phyloP scores from a whole-genome alignment of 2,329 filamentous ascomycete genomes.

The Parascedosporium putredinis region DNA sequence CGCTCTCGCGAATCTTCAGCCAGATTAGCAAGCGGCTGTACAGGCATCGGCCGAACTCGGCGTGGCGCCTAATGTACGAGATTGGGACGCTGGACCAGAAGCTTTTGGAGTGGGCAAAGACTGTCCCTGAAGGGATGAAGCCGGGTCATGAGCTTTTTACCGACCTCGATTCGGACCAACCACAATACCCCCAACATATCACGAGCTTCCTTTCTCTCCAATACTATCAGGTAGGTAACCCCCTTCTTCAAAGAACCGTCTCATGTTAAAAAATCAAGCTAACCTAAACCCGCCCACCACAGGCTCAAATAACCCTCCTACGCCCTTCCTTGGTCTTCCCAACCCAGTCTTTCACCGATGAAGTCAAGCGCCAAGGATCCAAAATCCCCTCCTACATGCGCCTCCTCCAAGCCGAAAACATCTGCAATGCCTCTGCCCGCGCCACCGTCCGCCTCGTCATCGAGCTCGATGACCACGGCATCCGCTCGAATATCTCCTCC shows the following conservation, averaged over 20 bases:
- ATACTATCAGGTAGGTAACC: neutral
- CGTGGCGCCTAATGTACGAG: neutral
- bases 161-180: neutral
- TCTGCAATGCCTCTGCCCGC: neutral
- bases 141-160: neutral
- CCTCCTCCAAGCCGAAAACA: neutral
- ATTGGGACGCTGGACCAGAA: neutral
- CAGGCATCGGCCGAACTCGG: neutral
- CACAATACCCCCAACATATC: neutral
- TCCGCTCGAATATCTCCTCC: neutral
- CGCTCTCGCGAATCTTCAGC: neutral
- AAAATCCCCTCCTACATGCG: neutral
- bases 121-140: neutral
- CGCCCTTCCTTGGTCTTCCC: conserved; percentile 1
- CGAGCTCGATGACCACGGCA: neutral
- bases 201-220: neutral
- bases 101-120: neutral
- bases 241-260: too few relatives aligned
- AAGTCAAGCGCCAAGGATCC: neutral
- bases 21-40: neutral
- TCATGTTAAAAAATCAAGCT: neutral
- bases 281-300: neutral
- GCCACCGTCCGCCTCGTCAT: neutral
- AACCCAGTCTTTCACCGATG: neutral
- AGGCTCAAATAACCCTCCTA: conserved; percentile 4